phyloP scores from a whole-genome alignment of 192 early-diverging fungal species.

The Coemansia nantahalensis region DNA sequence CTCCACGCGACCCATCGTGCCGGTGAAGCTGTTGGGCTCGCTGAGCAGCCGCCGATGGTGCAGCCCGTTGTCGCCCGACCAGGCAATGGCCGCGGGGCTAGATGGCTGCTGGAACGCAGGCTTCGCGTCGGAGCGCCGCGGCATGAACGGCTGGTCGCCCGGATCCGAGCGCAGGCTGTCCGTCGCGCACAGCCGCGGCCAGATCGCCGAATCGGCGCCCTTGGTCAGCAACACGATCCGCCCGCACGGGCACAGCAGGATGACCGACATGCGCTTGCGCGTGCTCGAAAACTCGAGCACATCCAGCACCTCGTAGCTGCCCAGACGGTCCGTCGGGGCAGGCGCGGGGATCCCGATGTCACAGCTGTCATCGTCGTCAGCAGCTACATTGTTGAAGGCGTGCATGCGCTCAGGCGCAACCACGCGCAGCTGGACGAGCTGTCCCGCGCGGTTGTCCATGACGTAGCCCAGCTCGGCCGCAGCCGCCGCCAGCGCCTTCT shows the following conservation, averaged over 20 bases:
- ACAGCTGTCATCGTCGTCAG: slow-evolving; percentile 55
- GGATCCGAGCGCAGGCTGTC: slow-evolving; percentile 20
- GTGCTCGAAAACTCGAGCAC: slow-evolving; percentile 83
- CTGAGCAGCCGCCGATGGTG: slow-evolving; percentile 35
- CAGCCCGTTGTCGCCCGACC: no score
- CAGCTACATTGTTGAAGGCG: slow-evolving; percentile 32
- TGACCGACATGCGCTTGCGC: slow-evolving; percentile 86
- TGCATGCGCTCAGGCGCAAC: slow-evolving; percentile 49
- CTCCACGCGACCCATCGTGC: slow-evolving; percentile 31
- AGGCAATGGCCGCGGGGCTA: no score
- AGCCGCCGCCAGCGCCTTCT: slow-evolving; percentile 76
- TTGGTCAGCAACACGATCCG: slow-evolving; percentile 81
- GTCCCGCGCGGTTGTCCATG: slow-evolving; percentile 58
- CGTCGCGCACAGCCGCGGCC: slow-evolving; percentile 57
- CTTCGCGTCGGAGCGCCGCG: no score
- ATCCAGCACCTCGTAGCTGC: slow-evolving; percentile 61
- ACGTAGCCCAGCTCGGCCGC: slow-evolving; percentile 74
- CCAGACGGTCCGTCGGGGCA: slow-evolving; percentile 35
- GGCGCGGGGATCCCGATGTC: slow-evolving; percentile 46
- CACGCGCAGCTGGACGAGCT: slow-evolving; percentile 50
- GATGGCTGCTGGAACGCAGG: no score
- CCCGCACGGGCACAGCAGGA: slow-evolving; percentile 70
- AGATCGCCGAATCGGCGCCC: slow-evolving; percentile 87
- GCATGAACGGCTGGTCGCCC: slow-evolving; percentile 22
- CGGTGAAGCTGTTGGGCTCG: slow-evolving; percentile 44